These are phyloP conservation scores for Centella asiatica DNA, from an alignment of 129 eudicot species.

Conservation along the genomic window DNA sequence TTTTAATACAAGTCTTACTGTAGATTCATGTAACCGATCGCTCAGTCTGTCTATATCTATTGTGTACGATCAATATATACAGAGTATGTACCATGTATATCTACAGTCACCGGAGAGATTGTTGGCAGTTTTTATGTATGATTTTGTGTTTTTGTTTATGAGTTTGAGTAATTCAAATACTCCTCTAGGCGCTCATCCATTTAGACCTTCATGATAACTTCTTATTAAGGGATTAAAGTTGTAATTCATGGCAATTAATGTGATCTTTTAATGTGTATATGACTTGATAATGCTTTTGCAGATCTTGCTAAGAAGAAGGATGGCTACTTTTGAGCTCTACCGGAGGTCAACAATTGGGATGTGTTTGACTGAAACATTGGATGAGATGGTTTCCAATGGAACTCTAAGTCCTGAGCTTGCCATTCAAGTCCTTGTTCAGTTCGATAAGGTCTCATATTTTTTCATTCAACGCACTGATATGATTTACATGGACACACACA, in stretches of 20 bases:
- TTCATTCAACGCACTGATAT: neutral
- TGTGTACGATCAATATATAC: too few species aligned
- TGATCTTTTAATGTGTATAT: too few species aligned
- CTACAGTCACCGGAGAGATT: too few species aligned
- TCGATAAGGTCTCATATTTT: constrained; percentile 58
- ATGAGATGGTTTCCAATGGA: constrained; percentile 81
- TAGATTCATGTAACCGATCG: too few species aligned
- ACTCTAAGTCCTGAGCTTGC: constrained; percentile 81
- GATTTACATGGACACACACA: neutral
- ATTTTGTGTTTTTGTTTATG: too few species aligned
- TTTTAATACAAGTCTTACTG: too few species aligned
- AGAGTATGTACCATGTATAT: too few species aligned
- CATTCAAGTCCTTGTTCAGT: constrained; percentile 91
- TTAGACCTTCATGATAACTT: too few species aligned
- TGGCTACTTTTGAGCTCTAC: constrained; percentile 93
- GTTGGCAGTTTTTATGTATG: too few species aligned
- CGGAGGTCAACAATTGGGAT: constrained; percentile 92
- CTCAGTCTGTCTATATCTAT: too few species aligned
- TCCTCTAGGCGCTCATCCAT: too few species aligned
- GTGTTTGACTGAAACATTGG: constrained; percentile 94
- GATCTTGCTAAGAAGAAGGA: constrained; percentile 28
- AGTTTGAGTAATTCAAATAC: too few species aligned
- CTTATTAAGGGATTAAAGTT: neutral
- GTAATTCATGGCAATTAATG: neutral
- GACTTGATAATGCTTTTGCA: neutral